These are phyloP conservation scores for Cytospora piceae DNA, from an alignment of 2,329 filamentous ascomycete genomes.

Conservation along the genomic window DNA sequence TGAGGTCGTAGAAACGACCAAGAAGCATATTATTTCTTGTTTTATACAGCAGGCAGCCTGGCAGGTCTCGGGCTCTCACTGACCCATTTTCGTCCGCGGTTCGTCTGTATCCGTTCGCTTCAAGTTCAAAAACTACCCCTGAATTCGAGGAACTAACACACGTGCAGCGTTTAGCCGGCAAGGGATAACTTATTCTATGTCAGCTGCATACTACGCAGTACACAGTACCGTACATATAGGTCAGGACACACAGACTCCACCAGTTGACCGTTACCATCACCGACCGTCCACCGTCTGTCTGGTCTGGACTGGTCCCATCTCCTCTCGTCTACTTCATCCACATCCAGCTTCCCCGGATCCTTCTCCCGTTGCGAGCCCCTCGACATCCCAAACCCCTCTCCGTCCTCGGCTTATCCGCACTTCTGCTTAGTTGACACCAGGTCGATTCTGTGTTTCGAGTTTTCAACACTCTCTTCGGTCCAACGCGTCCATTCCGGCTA, in stretches of 20 bases:
- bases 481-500: conserved; percentile 15
- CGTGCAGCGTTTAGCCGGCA: conserved; percentile 20
- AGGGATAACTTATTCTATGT: conserved; percentile 6
- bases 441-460: conserved; percentile 15
- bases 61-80: conserved; percentile 10
- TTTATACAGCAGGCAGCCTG: background rate
- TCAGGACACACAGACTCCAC: conserved; percentile 16
- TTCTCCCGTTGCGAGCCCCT: conserved; percentile 21
- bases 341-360: conserved; percentile 16
- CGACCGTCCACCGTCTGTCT: conserved; percentile 7
- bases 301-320: conserved; percentile 7
- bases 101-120: conserved; percentile 16
- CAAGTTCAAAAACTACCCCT: conserved; percentile 18
- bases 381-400: conserved; percentile 19
- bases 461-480: conserved; percentile 16
- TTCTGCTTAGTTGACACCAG: conserved; percentile 17
- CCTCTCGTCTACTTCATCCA: conserved; percentile 15
- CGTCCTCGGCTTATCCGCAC: conserved; percentile 23
- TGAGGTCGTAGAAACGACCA: background rate
- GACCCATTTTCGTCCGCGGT: conserved; percentile 16
- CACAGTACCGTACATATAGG: conserved; percentile 1
- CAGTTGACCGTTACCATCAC: conserved; percentile 11
- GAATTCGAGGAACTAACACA: conserved; percentile 8
- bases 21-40: background rate
- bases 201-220: background rate